Evolutionary conservation across 1,284 basidiomycete species (phyloP).

Genomic region (Marasmius sp.): DNA sequence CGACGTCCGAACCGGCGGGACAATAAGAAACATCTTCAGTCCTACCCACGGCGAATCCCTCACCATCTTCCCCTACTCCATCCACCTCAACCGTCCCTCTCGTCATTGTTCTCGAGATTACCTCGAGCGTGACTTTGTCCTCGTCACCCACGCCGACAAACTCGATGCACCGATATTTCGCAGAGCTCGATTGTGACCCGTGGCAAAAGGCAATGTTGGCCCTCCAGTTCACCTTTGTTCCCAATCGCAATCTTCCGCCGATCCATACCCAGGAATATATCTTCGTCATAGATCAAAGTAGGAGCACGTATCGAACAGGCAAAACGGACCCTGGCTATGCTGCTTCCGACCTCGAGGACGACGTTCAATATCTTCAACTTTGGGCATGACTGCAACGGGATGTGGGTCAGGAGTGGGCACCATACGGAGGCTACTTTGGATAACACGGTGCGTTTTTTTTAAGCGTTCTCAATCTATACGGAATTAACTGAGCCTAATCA

Average conservation of each 20-base stretch:
- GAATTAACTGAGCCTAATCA: too few species aligned
- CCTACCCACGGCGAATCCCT: too few species aligned
- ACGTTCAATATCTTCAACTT: conserved; percentile 55
- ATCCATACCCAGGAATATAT: conserved; percentile 43
- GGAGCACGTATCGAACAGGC: conserved; percentile 40
- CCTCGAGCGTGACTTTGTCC: too few species aligned
- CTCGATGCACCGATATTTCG: too few species aligned
- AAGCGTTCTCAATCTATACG: too few species aligned
- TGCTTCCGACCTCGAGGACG: conserved; percentile 36
- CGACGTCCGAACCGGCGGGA: too few species aligned
- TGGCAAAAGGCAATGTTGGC: conserved; percentile 48
- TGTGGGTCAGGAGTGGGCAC: conserved; percentile 34
- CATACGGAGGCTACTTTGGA: conserved; percentile 34
- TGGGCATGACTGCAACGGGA: conserved; percentile 35
- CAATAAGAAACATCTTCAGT: too few species aligned
- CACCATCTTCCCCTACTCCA: too few species aligned
- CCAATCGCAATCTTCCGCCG: conserved; percentile 41
- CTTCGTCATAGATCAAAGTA: conserved; percentile 45
- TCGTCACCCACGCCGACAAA: too few species aligned
- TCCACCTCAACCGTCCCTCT: too few species aligned
- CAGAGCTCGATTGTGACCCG: too few species aligned
- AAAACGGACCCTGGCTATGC: conserved; percentile 35
- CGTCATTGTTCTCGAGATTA: too few species aligned
- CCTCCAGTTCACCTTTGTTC: conserved; percentile 51
- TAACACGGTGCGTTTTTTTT: conserved; percentile 37